Conservation (phyloP, 257 asterid genomes). For the Misopates orontium region DNA sequence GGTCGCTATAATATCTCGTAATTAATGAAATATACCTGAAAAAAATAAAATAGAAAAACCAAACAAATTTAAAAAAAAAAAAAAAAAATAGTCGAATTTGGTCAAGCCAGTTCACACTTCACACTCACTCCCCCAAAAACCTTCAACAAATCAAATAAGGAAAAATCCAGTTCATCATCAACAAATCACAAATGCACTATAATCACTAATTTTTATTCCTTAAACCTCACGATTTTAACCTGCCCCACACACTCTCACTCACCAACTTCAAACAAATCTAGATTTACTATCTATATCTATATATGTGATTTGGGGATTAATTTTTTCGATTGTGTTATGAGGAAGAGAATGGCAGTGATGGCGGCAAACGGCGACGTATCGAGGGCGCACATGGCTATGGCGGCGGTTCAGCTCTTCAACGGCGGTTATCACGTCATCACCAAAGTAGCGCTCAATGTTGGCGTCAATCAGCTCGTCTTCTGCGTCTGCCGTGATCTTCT, state of each 20-base stretch:
- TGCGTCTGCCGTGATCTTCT: constrained; percentile 80
- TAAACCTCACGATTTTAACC: background rate
- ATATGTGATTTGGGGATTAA: background rate
- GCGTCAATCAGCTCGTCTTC: constrained; percentile 87
- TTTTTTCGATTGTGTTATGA: constrained; percentile 27
- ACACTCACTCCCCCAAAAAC: too few species aligned
- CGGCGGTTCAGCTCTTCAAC: constrained; percentile 67
- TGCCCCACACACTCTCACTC: background rate
- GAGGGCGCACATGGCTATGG: constrained; percentile 87
- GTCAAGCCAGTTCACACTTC: too few species aligned
- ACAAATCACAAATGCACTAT: too few species aligned
- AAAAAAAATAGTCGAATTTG: too few species aligned
- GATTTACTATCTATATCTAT: background rate
- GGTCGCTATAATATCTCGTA: too few species aligned
- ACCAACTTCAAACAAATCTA: background rate
- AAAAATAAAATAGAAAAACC: too few species aligned
- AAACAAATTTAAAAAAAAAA: too few species aligned
- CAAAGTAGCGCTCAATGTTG: constrained; percentile 90
- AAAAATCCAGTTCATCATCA: too few species aligned
- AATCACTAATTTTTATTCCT: background rate
- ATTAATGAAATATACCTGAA: too few species aligned
- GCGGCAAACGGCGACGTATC: constrained; percentile 54
- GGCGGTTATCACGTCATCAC: constrained; percentile 94
- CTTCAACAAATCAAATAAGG: too few species aligned
- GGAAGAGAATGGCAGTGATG: constrained; percentile 36